phyloP scores from a whole-genome alignment of 2,329 filamentous ascomycete species.

The Colletotrichum salicis region DNA sequence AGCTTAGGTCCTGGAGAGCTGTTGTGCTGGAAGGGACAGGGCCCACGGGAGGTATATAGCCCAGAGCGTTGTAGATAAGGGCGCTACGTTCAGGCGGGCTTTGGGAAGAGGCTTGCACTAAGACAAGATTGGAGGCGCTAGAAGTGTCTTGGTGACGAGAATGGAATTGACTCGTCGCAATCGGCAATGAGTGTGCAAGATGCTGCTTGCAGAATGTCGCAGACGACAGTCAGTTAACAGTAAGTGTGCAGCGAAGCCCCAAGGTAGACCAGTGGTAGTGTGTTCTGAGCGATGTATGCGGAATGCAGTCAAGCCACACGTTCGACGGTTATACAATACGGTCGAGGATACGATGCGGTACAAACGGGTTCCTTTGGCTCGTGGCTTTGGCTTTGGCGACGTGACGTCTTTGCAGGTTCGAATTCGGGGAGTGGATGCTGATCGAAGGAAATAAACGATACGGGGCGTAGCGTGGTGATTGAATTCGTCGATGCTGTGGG shows the following conservation, averaged over 20 bases:
- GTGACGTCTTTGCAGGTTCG: slow-evolving; percentile 27
- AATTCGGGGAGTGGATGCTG: slow-evolving; percentile 16
- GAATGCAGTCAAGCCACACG: slow-evolving; percentile 34
- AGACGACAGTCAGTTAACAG: slow-evolving; percentile 5
- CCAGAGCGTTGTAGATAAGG: slow-evolving; percentile 28
- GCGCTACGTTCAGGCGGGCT: background rate
- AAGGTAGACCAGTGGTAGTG: slow-evolving; percentile 17
- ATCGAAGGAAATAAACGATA: slow-evolving; percentile 9
- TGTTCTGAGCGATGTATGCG: slow-evolving; percentile 30
- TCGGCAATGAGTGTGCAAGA: slow-evolving; percentile 22
- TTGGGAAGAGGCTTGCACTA: slow-evolving; percentile 31
- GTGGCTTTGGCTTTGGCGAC: slow-evolving; percentile 9
- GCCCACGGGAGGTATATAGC: slow-evolving; percentile 30
- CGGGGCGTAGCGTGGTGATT: background rate
- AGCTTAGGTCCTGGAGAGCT: background rate
- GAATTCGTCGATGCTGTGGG: slow-evolving; percentile 10
- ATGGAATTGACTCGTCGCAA: slow-evolving; percentile 37
- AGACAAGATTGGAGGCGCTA: slow-evolving; percentile 24
- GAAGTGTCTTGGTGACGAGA: slow-evolving; percentile 36
- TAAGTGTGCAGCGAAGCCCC: slow-evolving; percentile 19
- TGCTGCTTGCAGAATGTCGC: slow-evolving; percentile 34
- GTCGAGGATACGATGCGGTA: background rate
- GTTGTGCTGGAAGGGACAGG: slow-evolving; percentile 14
- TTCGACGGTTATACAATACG: slow-evolving; percentile 12
- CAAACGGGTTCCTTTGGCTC: background rate